Evolutionary conservation across 805 yeast genomes (phyloP).

Genomic region (Yamadazyma philogaea): DNA sequence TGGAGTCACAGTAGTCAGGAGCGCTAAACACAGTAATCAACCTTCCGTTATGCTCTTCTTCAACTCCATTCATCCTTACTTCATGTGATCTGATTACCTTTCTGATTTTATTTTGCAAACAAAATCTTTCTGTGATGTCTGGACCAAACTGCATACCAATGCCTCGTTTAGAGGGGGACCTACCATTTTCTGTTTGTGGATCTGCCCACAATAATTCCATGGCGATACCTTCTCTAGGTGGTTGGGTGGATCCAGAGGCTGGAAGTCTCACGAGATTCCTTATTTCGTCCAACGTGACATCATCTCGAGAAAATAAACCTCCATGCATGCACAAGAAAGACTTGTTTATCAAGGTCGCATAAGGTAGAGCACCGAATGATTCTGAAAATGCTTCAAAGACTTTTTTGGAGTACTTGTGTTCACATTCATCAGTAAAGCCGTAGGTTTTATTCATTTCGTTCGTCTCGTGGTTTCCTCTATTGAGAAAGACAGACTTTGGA

Average conservation of each 20-base stretch:
- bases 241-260: conserved; percentile 55
- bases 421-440: conserved; percentile 96
- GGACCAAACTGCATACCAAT: conserved; percentile 97
- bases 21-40: conserved; percentile 96
- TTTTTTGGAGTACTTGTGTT: conserved; percentile 78
- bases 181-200: conserved; percentile 77
- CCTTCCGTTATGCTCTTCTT: conserved; percentile 80
- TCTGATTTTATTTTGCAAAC: conserved; percentile 65
- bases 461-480: conserved; percentile 97
- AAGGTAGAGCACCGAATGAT: conserved; percentile 81
- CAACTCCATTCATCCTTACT: conserved; percentile 88
- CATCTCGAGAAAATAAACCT: conserved; percentile 81
- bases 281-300: conserved; percentile 69
- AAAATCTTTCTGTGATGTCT: conserved; percentile 80
- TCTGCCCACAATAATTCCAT: conserved; percentile 98
- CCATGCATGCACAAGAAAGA: conserved; percentile 93
- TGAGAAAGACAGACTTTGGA: conserved; percentile 69
- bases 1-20: conserved; percentile 93
- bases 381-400: conserved; percentile 81
- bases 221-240: conserved; percentile 86
- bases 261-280: conserved; percentile 66
- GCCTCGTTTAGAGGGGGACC: conserved; percentile 89
- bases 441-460: conserved; percentile 95
- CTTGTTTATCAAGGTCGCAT: conserved; percentile 75
- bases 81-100: conserved; percentile 93